phyloP scores from a whole-genome alignment of 2,329 filamentous ascomycete genomes.

The Monilinia aucupariae region DNA sequence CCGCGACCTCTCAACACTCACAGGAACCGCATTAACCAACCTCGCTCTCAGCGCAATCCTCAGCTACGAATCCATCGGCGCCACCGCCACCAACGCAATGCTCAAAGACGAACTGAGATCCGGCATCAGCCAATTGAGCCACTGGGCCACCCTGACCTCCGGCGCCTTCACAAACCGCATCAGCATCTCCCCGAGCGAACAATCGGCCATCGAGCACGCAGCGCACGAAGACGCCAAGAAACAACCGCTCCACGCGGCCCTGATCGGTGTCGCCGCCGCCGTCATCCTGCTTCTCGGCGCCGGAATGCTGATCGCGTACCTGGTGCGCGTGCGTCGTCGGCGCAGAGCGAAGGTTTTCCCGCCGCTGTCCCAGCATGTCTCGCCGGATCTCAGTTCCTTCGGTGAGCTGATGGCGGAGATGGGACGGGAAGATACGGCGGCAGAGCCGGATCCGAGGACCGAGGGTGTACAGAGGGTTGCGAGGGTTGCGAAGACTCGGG shows the following conservation, averaged over 20 bases:
- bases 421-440: not conserved
- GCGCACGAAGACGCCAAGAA: fast-evolving
- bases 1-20: too few species aligned
- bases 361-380: not conserved
- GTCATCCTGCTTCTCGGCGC: not conserved
- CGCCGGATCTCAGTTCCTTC: not conserved
- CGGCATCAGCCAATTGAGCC: not conserved
- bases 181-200: not conserved
- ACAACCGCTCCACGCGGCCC: not conserved
- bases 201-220: not conserved
- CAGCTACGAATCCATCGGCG: not conserved
- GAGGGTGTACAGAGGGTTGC: not conserved
- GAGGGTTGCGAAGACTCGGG: not conserved
- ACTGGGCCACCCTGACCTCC: not conserved
- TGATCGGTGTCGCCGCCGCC: not conserved
- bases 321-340: not conserved
- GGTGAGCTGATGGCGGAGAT: not conserved
- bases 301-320: not conserved
- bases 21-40: not conserved
- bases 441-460: not conserved
- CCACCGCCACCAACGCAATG: not conserved
- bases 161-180: not conserved
- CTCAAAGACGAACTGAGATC: not conserved
- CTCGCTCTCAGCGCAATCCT: not conserved
- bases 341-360: not conserved